Evolutionary conservation across 1,284 basidiomycete species (phyloP).

Genomic region (Trichosporon inkin): DNA sequence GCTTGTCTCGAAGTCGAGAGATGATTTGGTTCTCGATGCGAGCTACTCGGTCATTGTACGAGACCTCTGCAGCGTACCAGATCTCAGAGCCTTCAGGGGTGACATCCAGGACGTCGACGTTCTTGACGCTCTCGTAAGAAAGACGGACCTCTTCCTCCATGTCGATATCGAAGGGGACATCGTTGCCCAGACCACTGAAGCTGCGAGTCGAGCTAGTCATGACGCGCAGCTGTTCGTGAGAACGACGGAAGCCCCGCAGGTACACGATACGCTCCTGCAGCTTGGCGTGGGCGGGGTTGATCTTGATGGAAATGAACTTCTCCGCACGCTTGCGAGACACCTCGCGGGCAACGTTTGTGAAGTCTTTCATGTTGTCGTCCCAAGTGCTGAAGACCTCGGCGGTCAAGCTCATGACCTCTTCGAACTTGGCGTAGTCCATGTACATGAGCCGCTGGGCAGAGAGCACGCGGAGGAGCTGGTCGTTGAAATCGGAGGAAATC

Average conservation of each 20-base stretch:
- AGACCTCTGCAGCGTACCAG: constrained; percentile 93
- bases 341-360: constrained; percentile 94
- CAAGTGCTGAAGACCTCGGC: constrained; percentile 84
- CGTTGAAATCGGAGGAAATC: constrained; percentile 94
- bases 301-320: constrained; percentile 96
- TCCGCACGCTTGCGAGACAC: constrained; percentile 86
- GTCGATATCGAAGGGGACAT: constrained; percentile 62
- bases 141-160: constrained; percentile 97
- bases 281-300: constrained; percentile 83
- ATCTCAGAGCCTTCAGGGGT: constrained; percentile 94
- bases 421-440: constrained; percentile 90
- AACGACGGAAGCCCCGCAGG: constrained; percentile 86
- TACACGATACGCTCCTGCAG: constrained; percentile 85
- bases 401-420: constrained; percentile 71
- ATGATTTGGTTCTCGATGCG: constrained; percentile 99
- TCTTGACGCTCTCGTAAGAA: constrained; percentile 91
- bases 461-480: constrained; percentile 85
- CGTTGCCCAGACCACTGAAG: constrained; percentile 67
- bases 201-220: constrained; percentile 96
- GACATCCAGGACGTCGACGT: constrained; percentile 93
- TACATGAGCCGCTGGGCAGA: constrained; percentile 86
- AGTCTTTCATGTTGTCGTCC: constrained; percentile 97
- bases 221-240: constrained; percentile 93
- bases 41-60: constrained; percentile 95
- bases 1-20: constrained; percentile 78